Evolutionary conservation across 2,329 filamentous ascomycete genomes (phyloP).

Genomic region (Endocalyx cinctus): DNA sequence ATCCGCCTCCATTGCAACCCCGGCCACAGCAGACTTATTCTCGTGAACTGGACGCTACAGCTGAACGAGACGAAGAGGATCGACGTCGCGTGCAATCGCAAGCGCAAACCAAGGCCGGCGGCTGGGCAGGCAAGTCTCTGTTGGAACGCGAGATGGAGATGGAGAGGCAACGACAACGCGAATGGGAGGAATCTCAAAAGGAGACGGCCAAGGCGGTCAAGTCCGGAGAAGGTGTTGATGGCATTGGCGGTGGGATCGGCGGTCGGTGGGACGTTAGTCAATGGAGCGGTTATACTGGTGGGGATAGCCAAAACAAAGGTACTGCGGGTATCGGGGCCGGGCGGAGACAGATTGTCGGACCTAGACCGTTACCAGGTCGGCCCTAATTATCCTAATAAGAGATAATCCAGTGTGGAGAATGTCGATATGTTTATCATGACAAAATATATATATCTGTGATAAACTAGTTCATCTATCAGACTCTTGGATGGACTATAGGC

Average conservation of each 20-base stretch:
- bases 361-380: slow-evolving; percentile 56
- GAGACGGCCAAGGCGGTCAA: slow-evolving; percentile 53
- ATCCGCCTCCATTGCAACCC: slow-evolving; percentile 42
- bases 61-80: slow-evolving; percentile 60
- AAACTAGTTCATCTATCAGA: too few species aligned
- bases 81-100: slow-evolving; percentile 55
- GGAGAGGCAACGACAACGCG: slow-evolving; percentile 69
- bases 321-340: slow-evolving; percentile 63
- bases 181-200: slow-evolving; percentile 75
- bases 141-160: slow-evolving; percentile 78
- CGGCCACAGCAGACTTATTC: slow-evolving; percentile 47
- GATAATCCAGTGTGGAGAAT: too few species aligned
- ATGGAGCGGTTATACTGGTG: slow-evolving; percentile 70
- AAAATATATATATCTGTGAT: too few species aligned
- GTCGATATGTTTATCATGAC: too few species aligned
- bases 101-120: slow-evolving; percentile 55
- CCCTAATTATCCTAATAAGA: too few species aligned
- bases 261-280: slow-evolving; percentile 73
- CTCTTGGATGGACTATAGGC: too few species aligned
- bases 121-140: slow-evolving; percentile 64
- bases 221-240: slow-evolving; percentile 51
- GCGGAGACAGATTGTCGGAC: slow-evolving; percentile 74
- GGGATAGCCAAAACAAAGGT: slow-evolving; percentile 68
- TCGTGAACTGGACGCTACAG: slow-evolving; percentile 50
- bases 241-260: slow-evolving; percentile 60